Percentiles rank a stretch among this genome's conserved stretches.
These are phyloP conservation scores for Colletotrichum plurivorum DNA, from an alignment of 2,329 filamentous ascomycete genomes.

Conservation along the genomic window DNA sequence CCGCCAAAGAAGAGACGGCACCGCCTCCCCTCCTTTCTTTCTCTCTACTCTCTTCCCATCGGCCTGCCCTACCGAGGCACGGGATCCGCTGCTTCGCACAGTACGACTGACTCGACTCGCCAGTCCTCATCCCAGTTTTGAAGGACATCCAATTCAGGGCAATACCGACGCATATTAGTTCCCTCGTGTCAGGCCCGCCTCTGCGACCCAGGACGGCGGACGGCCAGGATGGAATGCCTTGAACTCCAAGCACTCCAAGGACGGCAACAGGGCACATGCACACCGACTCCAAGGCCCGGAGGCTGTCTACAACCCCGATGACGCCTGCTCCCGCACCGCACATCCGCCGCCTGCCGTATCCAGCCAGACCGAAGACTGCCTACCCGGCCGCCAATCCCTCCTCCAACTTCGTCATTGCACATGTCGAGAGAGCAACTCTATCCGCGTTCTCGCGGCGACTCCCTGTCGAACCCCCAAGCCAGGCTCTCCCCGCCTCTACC, in stretches of 20 bases:
- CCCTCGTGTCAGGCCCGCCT: neutral
- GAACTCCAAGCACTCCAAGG: constrained; percentile 7
- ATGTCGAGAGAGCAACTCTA: constrained; percentile 28
- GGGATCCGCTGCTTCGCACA: neutral
- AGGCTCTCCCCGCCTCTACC: constrained; percentile 32
- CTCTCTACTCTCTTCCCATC: neutral
- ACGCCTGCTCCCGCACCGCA: neutral
- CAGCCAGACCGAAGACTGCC: neutral
- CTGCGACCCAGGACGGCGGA: constrained; percentile 5
- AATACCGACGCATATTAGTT: constrained; percentile 3
- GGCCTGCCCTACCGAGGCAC: neutral
- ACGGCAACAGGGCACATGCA: neutral
- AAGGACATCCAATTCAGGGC: neutral
- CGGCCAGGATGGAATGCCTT: neutral
- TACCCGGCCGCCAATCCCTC: neutral
- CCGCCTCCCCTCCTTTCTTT: neutral
- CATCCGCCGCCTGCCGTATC: constrained; percentile 2
- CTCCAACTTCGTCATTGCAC: constrained; percentile 24
- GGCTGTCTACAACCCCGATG: neutral
- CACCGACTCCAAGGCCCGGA: neutral
- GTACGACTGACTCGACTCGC: constrained; percentile 2
- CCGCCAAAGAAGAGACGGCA: constrained; percentile 21
- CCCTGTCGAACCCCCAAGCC: constrained; percentile 26
- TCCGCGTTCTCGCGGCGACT: constrained; percentile 8
- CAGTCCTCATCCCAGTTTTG: neutral